A percentile compares a stretch with the other conserved stretches of the same genome.
Conservation (phyloP, 805 yeast species). For the Cyberlindnera mycetangii region DNA sequence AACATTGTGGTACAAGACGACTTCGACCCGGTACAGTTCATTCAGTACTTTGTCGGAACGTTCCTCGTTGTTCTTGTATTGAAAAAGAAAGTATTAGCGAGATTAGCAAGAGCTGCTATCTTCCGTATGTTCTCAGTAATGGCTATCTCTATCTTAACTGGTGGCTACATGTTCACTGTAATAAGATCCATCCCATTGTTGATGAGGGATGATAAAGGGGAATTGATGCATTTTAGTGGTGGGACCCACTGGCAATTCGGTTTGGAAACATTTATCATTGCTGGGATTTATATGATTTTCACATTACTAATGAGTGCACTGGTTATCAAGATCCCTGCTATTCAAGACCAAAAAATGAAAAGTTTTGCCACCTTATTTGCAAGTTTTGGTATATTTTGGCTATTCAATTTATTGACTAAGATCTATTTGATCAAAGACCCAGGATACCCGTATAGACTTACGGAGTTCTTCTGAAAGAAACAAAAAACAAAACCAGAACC, state of each 20-base stretch:
- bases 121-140: conserved; percentile 35
- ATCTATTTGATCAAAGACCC: conserved; percentile 21
- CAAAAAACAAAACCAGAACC: no score
- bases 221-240: conserved; percentile 58
- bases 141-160: conserved; percentile 42
- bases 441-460: conserved; percentile 21
- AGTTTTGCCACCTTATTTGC: conserved; percentile 9
- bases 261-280: conserved; percentile 55
- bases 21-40: conserved; percentile 42
- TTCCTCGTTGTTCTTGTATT: conserved; percentile 43
- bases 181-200: conserved; percentile 63
- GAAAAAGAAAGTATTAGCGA: conserved; percentile 44
- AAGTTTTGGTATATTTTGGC: conserved; percentile 19
- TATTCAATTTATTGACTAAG: conserved; percentile 19
- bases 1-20: conserved; percentile 41
- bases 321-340: conserved; percentile 35
- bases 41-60: conserved; percentile 43
- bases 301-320: conserved; percentile 40
- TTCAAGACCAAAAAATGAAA: conserved; percentile 15
- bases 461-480: conserved; percentile 4
- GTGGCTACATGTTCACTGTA: conserved; percentile 65
- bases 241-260: conserved; percentile 72
- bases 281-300: conserved; percentile 46
- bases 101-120: conserved; percentile 26
- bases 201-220: conserved; percentile 47